Evolutionary conservation across 371 early-diverging fungal genomes (phyloP), one percentile per base, ranked within the genome.

Genomic region (Rhizopus stolonifer): DNA sequence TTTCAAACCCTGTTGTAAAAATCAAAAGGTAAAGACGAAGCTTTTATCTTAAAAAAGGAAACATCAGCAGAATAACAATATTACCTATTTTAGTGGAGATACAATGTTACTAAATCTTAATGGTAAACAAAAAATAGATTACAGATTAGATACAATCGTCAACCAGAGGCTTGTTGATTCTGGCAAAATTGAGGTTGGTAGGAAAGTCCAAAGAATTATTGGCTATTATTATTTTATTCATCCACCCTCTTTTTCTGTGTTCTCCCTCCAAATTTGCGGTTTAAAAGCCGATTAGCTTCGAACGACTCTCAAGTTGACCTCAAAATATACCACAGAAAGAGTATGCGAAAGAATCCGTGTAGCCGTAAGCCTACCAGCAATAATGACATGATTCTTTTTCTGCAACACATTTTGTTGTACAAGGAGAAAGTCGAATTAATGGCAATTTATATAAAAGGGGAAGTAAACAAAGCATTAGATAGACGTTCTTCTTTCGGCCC

Each of bases 11-110:
- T 19, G 2, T 11, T 39, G 25, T 11, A 15, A 42, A 36, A 36
- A 14, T 36, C 36, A 36, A 36, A 36, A 36, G 7, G 36, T 36
- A 36, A 36, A 36, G 3, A 36, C 36, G 4, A 36, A 36, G n/a
- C 14, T 36, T 36, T 10, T 36, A 36, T 36, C n/a, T 36, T 36
- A 36, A 36, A 36, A 36, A 11, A 10, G 14, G 14, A 36, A n/a
- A 15, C 36, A 36, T 14, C 36, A 36, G 36, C 3, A 11, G 36
- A 36, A 36, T 36, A 36, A 3, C 15, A 36, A 14, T 14, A 36
- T 36, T 36, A 36, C 3, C 14, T 36, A n/a, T 36, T 36, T 36
- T 36, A 52, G 45, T 22, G 45, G 52, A n/a, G 45, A 52, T 5
- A 52, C 15, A 2, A 34, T 44, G 34, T 22, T 52, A n/a, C 0